These are phyloP conservation scores for Trichophyton schoenleinii DNA, from an alignment of 2,329 filamentous ascomycete genomes.

Conservation along the genomic window DNA sequence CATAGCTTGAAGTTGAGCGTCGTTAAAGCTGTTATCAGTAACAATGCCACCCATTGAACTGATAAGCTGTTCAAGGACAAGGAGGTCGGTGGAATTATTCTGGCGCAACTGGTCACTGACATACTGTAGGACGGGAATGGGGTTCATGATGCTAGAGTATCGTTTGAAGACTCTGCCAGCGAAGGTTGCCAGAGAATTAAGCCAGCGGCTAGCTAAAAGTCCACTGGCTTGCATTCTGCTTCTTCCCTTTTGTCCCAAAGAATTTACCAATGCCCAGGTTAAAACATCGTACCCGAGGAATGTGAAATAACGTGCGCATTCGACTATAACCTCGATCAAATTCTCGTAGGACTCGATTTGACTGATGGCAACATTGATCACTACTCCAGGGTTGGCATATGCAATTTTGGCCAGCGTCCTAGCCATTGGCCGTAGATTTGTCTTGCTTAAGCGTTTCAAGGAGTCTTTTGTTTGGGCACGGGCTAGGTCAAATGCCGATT, in stretches of 20 bases:
- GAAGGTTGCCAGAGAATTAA: slow-evolving; percentile 80
- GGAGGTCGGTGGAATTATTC: slow-evolving; percentile 79
- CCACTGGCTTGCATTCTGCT: slow-evolving; percentile 51
- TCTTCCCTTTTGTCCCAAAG: slow-evolving; percentile 46
- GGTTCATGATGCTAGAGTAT: slow-evolving; percentile 64
- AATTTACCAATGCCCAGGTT: slow-evolving; percentile 79
- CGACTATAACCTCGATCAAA: slow-evolving; percentile 85
- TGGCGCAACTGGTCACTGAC: slow-evolving; percentile 70
- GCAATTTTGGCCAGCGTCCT: slow-evolving; percentile 85
- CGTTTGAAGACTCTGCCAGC: slow-evolving; percentile 80
- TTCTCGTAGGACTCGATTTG: slow-evolving; percentile 94
- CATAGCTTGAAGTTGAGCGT: slow-evolving; percentile 76
- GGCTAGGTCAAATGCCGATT: slow-evolving; percentile 63
- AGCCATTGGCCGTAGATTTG: slow-evolving; percentile 75
- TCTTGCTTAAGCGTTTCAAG: slow-evolving; percentile 79
- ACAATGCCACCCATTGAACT: slow-evolving; percentile 89
- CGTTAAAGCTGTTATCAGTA: slow-evolving; percentile 74
- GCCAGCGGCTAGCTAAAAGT: slow-evolving; percentile 77
- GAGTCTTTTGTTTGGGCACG: slow-evolving; percentile 69
- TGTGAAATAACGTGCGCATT: slow-evolving; percentile 89
- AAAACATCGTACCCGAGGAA: slow-evolving; percentile 85
- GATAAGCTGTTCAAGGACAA: slow-evolving; percentile 82
- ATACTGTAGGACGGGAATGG: slow-evolving; percentile 76
- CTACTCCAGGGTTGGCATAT: slow-evolving; percentile 76
- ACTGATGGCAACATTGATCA: slow-evolving; percentile 76